phyloP scores from a whole-genome alignment of 2,329 filamentous ascomycete species.

The Grosmannia huntii region DNA sequence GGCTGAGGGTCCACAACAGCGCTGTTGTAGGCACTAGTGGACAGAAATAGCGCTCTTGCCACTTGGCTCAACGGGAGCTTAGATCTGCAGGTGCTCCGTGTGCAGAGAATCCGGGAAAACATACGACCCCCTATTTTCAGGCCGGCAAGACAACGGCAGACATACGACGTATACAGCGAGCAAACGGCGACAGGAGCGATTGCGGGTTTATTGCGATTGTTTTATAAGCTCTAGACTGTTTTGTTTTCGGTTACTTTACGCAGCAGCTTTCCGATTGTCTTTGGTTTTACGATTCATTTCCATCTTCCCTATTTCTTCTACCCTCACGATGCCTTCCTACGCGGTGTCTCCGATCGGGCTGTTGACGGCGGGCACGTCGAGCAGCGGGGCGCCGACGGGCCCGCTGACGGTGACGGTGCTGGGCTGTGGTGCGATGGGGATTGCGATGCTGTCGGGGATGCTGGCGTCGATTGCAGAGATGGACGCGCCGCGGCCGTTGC shows the following conservation, averaged over 20 bases:
- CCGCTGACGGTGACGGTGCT: conserved; percentile 63
- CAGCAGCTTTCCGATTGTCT: too few relatives aligned
- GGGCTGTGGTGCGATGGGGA: conserved; percentile 78
- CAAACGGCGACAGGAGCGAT: not conserved
- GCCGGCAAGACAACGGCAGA: too few relatives aligned
- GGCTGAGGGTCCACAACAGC: not conserved
- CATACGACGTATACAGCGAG: not conserved
- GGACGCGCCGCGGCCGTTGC: conserved; percentile 32
- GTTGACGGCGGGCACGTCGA: not conserved
- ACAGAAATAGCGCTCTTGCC: not conserved
- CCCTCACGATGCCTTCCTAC: not conserved
- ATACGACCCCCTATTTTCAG: not conserved
- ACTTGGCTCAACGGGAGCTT: not conserved
- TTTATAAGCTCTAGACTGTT: too few relatives aligned
- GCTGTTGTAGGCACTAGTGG: not conserved
- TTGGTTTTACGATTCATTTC: too few relatives aligned
- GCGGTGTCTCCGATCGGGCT: not conserved
- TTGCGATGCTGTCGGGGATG: conserved; percentile 71
- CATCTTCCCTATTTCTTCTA: too few relatives aligned
- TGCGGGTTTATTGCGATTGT: not conserved
- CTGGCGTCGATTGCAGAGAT: conserved; percentile 52
- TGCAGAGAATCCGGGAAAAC: not conserved
- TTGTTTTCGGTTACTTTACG: too few relatives aligned
- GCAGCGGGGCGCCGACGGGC: not conserved
- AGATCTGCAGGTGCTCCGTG: not conserved